These are phyloP conservation scores for Corymbia calophylla DNA, from an alignment of 441 rosid species.

Conservation along the genomic window DNA sequence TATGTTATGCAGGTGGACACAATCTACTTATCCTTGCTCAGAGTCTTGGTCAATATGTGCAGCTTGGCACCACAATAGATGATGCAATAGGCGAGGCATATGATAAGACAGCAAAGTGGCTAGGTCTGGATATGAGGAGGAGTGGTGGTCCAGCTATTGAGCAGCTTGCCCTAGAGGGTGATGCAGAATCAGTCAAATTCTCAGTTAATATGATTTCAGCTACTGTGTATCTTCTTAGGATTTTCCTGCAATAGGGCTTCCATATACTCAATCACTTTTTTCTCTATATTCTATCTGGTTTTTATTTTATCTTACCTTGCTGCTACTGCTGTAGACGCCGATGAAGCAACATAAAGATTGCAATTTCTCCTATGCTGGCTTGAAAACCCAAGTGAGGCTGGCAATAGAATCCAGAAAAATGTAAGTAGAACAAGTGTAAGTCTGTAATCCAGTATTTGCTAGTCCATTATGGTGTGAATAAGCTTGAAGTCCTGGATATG, in stretches of 20 bases:
- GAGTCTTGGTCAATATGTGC: conserved; percentile 84
- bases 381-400: conserved; percentile 90
- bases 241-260: background rate
- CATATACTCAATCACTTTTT: background rate
- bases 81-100: conserved; percentile 96
- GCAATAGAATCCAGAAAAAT: conserved; percentile 83
- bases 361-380: conserved; percentile 94
- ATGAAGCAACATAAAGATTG: conserved; percentile 93
- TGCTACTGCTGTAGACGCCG: conserved; percentile 41
- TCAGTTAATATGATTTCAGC: conserved; percentile 22
- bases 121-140: conserved; percentile 85
- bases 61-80: conserved; percentile 90
- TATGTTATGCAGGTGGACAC: conserved; percentile 65
- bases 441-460: background rate
- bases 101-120: conserved; percentile 95
- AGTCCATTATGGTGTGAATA: background rate
- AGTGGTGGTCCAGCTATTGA: conserved; percentile 98
- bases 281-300: background rate
- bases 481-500: background rate
- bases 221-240: background rate
- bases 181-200: conserved; percentile 67
- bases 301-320: background rate
- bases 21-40: conserved; percentile 79
- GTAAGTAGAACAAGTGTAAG: conserved; percentile 24
- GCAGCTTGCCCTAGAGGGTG: conserved; percentile 87